A percentile compares a stretch with the other conserved stretches of the same genome.
Evolutionary conservation across 1,139 yeast genomes (phyloP).

Genomic region (Diutina pseudorugosa): DNA sequence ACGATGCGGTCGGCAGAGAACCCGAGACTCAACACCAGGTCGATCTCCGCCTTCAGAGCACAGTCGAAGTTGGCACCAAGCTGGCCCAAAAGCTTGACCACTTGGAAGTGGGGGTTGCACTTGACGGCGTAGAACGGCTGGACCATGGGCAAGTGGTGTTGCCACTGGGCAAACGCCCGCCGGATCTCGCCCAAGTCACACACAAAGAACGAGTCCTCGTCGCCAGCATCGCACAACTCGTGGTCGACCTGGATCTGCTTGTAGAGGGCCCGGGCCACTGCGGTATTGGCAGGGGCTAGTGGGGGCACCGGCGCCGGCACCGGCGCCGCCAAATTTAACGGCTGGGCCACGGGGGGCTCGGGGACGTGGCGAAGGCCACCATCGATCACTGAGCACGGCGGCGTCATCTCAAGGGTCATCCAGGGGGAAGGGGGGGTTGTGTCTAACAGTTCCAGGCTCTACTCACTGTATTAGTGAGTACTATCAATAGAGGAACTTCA

Average conservation of each 20-base stretch:
- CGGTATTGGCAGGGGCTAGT: neutral
- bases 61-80: slow-evolving; percentile 83
- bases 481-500: slow-evolving; percentile 19
- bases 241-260: slow-evolving; percentile 38
- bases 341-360: neutral
- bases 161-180: slow-evolving; percentile 55
- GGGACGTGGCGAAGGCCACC: neutral
- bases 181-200: slow-evolving; percentile 71
- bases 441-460: slow-evolving; percentile 2
- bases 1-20: slow-evolving; percentile 56
- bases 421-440: neutral
- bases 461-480: slow-evolving; percentile 26
- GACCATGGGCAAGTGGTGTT: slow-evolving; percentile 50
- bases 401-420: neutral
- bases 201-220: slow-evolving; percentile 79
- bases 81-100: slow-evolving; percentile 43
- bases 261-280: slow-evolving; percentile 28
- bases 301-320: neutral
- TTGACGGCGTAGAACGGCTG: slow-evolving; percentile 88
- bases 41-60: slow-evolving; percentile 82
- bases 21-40: slow-evolving; percentile 48
- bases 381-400: neutral
- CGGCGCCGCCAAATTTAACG: neutral
- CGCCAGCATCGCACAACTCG: slow-evolving; percentile 60
- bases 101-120: slow-evolving; percentile 67